Base-by-base conservation (phyloP, 192 early-diverging fungal species). In the Gaertneriomyces semiglobifer region DNA sequence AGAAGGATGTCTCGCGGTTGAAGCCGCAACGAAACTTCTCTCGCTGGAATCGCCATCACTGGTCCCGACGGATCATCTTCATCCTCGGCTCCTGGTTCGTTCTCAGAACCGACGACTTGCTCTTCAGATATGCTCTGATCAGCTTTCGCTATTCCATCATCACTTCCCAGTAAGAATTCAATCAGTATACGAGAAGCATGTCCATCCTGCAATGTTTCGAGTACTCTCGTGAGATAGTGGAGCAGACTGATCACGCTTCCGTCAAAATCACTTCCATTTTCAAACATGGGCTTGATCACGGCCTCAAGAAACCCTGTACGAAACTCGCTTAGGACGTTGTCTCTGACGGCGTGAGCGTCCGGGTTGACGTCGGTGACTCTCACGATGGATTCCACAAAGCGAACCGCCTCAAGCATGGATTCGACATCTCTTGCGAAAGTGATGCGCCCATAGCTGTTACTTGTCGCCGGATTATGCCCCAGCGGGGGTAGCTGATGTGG, bases 191-290 rank as follows among this genome's bases (percentile, higher is more conserved):
- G 80, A 6, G 88, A 84, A 62, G 95, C 68, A 25, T 39, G 54
- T 39, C 88, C 84, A 43, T 92, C 87, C 4, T 40, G 50, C 8
- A 90, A 68, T 0, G 82, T 81, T 42, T 88, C 86, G 6, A 95
- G 73, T 70, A 96, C 92, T 55, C 89, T 71, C 60, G 92, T 87
- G 52, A 98, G 82, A 58, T 98, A 98, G 60, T 85, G 90, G 69
- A 98, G 89, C 1, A 90, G 87, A 3, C 94, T 88, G 0, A 93
- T 90, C 14, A 92, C 88, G 59, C 89, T 91, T 5, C 92, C 93
- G 72, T 98, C 93, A 19, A 88, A 90, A 74, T 98, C 95, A 0
- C 92, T 93, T 72, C 90, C 90, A 56, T 90, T 90, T 44, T 88
- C 72, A 54, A 95, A 79, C 44, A 89, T 89, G 18, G 94, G 89